Conservation (phyloP, 768 basidiomycete genomes). For the Rhodosporidiobolus odoratus region DNA sequence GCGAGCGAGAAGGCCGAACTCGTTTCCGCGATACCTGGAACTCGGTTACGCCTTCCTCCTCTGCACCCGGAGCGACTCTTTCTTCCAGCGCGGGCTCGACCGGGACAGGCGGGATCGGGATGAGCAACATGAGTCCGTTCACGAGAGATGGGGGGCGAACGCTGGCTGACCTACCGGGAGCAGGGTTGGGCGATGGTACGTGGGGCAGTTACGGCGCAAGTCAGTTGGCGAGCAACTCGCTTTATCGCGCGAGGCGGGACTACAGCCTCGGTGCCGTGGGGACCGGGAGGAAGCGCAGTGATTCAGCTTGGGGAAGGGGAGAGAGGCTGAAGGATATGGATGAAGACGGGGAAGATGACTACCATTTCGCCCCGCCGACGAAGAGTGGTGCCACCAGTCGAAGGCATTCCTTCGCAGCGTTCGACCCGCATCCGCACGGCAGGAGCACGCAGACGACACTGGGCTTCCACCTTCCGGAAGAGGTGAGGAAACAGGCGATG, state of each 20-base stretch:
- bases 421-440: constrained; percentile 34
- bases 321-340: constrained; percentile 27
- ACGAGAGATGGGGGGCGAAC: constrained; percentile 21
- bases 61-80: neutral
- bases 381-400: constrained; percentile 41
- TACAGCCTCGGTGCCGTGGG: constrained; percentile 39
- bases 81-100: constrained; percentile 1
- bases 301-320: constrained; percentile 27
- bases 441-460: constrained; percentile 23
- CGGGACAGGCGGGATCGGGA: constrained; percentile 15
- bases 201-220: constrained; percentile 2
- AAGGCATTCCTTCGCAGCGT: constrained; percentile 41
- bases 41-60: too few relatives aligned
- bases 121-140: constrained; percentile 35
- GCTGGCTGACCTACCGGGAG: neutral
- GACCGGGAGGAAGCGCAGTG: constrained; percentile 33
- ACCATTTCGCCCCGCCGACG: constrained; percentile 39
- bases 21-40: constrained; percentile 22
- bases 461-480: constrained; percentile 40
- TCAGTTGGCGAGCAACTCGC: too few relatives aligned
- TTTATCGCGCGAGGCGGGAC: constrained; percentile 25
- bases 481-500: neutral
- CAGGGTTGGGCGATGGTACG: neutral
- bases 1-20: constrained; percentile 19
- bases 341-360: constrained; percentile 33